Base-by-base conservation (phyloP, 1,284 basidiomycete genomes). In the Meira miltonrushii region DNA sequence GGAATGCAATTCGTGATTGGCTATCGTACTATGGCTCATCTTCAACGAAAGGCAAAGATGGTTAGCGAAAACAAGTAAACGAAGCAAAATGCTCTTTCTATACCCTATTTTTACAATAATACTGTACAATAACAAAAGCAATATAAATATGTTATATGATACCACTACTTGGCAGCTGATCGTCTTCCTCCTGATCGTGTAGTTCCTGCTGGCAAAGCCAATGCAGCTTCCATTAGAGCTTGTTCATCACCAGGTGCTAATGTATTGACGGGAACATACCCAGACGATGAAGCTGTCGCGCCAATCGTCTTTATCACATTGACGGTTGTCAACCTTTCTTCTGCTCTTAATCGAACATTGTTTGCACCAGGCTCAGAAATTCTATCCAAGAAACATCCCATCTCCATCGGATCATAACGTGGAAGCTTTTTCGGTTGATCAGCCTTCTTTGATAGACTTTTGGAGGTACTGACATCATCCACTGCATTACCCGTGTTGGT, bases 171-270 rank as follows among this genome's bases (percentile, higher is more conserved):
- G 4, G 43, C 43, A 44, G 43, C 17, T 17, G 43, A 44, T 41
- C 68, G 25, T 12, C 68, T 11, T 13, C 38, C 39, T 17, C 53
- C 68, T 19, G 57, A 60, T 7, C 68, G 40, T 1, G 68, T 69
- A 3, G 57, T 55, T 4, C 68, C 68, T 1, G 66, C 55, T 17
- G 68, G 68, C 1, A 69, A 54, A 5, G 23, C 39, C n/a, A 61
- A 51, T 1, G 68, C 68, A 9, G 64, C 63, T 0, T 63, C 66
- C 5, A 69, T 54, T 5, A 69, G 19, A 17, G 60, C 52, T 39
- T 67, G 60, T 50, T 69, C 68, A 41, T 69, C 68, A 33, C 68
- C 68, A 2, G 68, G 68, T 38, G 68, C 68, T 23, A 69, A 39
- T 10, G 65, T 59, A 52, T 44, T 56, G 25, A 13, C 17, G 5